Evolutionary conservation across 148 eudicot genomes (phyloP).

Genomic region (Rhododendron williamsianum): DNA sequence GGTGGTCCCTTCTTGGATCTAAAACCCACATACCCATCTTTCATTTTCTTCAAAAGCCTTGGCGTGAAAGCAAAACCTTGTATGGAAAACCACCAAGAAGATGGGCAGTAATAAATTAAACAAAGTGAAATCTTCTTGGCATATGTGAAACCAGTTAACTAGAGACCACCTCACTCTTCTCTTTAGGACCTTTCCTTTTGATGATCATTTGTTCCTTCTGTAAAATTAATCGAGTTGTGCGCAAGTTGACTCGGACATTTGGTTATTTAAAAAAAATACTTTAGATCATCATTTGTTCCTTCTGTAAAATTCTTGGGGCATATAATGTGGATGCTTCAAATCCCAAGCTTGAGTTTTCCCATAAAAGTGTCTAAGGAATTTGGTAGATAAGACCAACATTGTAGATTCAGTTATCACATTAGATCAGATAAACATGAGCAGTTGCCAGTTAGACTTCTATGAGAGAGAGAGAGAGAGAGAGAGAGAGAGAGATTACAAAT

Average conservation of each 20-base stretch:
- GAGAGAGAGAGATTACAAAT: conserved; percentile 23
- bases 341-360: conserved; percentile 33
- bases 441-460: background rate
- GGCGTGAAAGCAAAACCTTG: conserved; percentile 20
- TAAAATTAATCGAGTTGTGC: background rate
- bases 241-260: no score
- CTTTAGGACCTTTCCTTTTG: background rate
- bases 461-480: background rate
- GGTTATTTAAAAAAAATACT: no score
- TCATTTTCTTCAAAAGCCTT: conserved; percentile 9
- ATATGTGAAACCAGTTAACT: background rate
- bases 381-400: conserved; percentile 8
- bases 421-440: background rate
- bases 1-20: conserved; percentile 16
- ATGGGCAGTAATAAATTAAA: background rate
- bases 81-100: background rate
- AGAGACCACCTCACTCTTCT: background rate
- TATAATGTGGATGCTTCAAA: conserved; percentile 14
- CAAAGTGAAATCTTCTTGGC: background rate
- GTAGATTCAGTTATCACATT: conserved; percentile 1
- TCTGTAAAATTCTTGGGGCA: background rate
- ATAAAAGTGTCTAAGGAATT: conserved; percentile 24
- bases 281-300: background rate
- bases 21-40: background rate
- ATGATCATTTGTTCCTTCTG: background rate